phyloP scores from a whole-genome alignment of 1,139 yeast genomes.

The Geotrichum aggregatum region DNA sequence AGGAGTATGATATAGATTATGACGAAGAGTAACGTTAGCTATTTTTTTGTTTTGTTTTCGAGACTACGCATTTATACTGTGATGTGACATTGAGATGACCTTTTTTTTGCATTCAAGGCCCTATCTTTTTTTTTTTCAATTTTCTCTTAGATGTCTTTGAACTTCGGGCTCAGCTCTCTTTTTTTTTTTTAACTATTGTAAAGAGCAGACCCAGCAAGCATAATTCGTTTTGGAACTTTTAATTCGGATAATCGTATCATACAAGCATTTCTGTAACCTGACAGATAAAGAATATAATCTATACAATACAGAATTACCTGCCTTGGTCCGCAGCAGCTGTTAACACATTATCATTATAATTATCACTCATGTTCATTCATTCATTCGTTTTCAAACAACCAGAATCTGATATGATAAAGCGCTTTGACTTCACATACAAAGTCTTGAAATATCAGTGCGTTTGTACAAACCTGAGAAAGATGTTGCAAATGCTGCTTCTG shows the following conservation, averaged over 20 bases:
- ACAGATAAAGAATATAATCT: no score
- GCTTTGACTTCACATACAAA: conserved; percentile 20
- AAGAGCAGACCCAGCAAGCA: no score
- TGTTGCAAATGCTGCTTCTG: no score
- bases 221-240: no score
- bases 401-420: conserved; percentile 16
- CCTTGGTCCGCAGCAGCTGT: neutral
- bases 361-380: neutral
- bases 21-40: neutral
- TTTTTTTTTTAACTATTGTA: no score
- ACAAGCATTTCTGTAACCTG: no score
- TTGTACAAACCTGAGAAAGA: conserved; percentile 4
- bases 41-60: no score
- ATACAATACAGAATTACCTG: no score
- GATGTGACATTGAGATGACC: neutral
- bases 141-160: neutral
- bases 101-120: neutral
- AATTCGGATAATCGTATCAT: no score
- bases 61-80: no score
- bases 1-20: conserved; percentile 21
- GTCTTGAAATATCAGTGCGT: conserved; percentile 16
- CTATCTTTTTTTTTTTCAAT: neutral
- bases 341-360: neutral
- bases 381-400: conserved; percentile 10
- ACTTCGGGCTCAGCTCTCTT: neutral